phyloP scores from a whole-genome alignment of 345 rosid genomes.

The Cochlearia excelsa region DNA sequence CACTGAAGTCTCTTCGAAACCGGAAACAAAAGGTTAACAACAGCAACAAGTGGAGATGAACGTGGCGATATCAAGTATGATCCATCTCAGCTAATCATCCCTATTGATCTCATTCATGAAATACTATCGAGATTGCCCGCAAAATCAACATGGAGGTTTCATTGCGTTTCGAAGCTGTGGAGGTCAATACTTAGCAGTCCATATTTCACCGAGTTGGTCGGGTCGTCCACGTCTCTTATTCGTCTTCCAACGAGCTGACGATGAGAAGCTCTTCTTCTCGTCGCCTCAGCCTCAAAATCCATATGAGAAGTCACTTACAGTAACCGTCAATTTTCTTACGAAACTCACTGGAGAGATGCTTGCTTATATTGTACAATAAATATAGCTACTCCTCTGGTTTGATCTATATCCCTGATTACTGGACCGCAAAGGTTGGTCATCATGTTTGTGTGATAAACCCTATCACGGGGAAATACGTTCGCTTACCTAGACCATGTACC shows the following conservation, averaged over 20 bases:
- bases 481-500: background rate
- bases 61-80: too few species aligned
- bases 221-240: background rate
- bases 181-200: background rate
- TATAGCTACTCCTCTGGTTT: background rate
- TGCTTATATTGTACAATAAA: too few species aligned
- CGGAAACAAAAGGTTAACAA: too few species aligned
- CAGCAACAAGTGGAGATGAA: too few species aligned
- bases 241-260: background rate
- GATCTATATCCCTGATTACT: background rate
- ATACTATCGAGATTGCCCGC: background rate
- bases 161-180: background rate
- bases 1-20: too few species aligned
- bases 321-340: too few species aligned
- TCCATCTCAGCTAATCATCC: background rate
- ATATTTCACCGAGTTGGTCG: too few species aligned
- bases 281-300: background rate
- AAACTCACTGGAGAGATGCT: too few species aligned
- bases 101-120: background rate
- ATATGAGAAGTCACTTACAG: too few species aligned
- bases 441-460: background rate
- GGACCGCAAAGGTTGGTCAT: too few species aligned
- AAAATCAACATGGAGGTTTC: background rate
- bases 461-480: background rate
- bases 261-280: background rate